Base-by-base conservation (phyloP, 1,139 yeast genomes). In the Suhomyces atakaporum region DNA sequence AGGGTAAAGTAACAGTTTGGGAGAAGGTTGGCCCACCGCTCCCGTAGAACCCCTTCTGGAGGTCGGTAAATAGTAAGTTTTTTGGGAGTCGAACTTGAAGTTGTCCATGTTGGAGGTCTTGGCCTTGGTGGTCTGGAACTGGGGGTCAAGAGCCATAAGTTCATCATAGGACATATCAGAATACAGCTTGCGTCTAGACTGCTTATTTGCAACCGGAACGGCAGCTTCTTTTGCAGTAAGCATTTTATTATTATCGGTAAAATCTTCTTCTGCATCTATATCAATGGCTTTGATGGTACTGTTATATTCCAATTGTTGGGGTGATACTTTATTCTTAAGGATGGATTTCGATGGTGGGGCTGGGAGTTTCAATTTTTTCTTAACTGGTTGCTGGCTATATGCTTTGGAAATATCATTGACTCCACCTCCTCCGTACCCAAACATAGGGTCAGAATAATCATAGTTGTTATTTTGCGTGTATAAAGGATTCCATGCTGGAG, bases 141-240 rank as follows among this genome's bases (percentile, higher is more conserved):
- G 84, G 2, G 76, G 69, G 55, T 81, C 89, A 50, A 81, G 56
- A 4, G 75, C 79, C 50, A 79, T 60, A 33, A 83, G 61, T 53
- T 83, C 88, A 45, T 77, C 83, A 51, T 76, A 70, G 3, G 84
- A 69, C 85, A 83, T 77, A 3, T 73, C 82, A 9, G 77, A 73
- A 47, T 79, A 73, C 22, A 82, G 75, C 52, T 79, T 79, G 44
- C 79, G 66, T 31, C 78, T 56, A 1, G 56, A 47, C 19, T 33
- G 33, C 13, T 34, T 16, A 2, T 33, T 20, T 6, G 35, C 31
- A 2, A 32, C 30, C 9, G 34, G 35, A 3, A 33, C 38, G 35
- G 5, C 20, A 20, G 2, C 25, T 5, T 3, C 20, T 24, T 3
- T 48, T 14, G 30, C 34, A 11, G 34, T 24, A 9, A 24, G 27